phyloP scores from a whole-genome alignment of 176 grass and related monocot species.

The Aegilops speltoides region DNA sequence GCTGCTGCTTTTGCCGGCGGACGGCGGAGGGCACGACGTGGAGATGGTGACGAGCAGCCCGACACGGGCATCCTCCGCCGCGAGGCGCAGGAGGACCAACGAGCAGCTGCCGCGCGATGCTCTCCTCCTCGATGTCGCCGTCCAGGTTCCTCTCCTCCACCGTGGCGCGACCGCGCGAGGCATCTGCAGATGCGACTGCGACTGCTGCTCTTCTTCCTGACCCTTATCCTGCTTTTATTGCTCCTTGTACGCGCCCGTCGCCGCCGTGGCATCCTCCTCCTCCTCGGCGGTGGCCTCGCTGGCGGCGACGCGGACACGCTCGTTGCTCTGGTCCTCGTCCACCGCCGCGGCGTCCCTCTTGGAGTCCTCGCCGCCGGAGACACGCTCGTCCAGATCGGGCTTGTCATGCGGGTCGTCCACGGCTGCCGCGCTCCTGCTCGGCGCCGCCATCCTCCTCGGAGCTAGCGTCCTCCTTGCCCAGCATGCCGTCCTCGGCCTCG shows the following conservation, averaged over 20 bases:
- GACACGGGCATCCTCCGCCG: slow-evolving; percentile 17
- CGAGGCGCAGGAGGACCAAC: slow-evolving; percentile 29
- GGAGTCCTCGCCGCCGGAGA: not conserved
- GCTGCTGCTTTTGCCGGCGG: too few species aligned
- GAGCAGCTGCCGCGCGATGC: slow-evolving; percentile 37
- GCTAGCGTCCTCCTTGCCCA: not conserved
- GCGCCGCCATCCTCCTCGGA: not conserved
- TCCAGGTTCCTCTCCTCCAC: slow-evolving; percentile 73
- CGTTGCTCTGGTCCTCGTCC: slow-evolving; percentile 16
- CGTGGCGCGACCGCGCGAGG: not conserved
- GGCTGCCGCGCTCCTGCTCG: slow-evolving; percentile 11
- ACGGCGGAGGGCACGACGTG: too few species aligned
- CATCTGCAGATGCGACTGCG: not conserved
- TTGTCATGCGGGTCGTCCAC: slow-evolving; percentile 34
- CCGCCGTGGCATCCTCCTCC: not conserved
- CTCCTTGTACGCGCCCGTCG: not conserved
- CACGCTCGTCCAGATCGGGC: slow-evolving; percentile 7
- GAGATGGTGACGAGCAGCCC: slow-evolving; percentile 40
- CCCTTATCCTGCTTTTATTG: slow-evolving; percentile 22
- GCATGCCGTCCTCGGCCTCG: not conserved
- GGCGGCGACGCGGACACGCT: not conserved
- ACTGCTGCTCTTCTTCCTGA: slow-evolving; percentile 29
- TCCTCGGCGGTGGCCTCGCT: not conserved
- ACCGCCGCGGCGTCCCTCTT: not conserved
- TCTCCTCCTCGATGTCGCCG: slow-evolving; percentile 63